Conservation (phyloP, 805 yeast genomes). For the Ogataea ramenticola region DNA sequence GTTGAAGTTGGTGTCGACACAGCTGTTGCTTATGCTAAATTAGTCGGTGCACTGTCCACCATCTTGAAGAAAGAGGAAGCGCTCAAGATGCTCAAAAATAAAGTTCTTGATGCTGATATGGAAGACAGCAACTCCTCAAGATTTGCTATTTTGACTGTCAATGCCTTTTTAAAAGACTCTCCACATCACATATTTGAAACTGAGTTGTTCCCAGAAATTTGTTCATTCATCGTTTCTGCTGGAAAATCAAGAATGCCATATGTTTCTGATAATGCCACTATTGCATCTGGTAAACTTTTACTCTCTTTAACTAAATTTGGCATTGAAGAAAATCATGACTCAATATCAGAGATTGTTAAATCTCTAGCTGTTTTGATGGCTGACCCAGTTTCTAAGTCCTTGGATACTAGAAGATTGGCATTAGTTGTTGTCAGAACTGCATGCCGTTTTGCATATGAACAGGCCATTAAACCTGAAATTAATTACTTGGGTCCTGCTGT, state of each 20-base stretch:
- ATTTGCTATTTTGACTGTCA: slow-evolving; percentile 65
- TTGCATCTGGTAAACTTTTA: slow-evolving; percentile 77
- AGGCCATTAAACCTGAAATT: slow-evolving; percentile 43
- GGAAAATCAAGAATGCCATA: slow-evolving; percentile 36
- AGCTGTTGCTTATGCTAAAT: slow-evolving; percentile 69
- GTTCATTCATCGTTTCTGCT: slow-evolving; percentile 39
- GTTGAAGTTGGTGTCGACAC: slow-evolving; percentile 39
- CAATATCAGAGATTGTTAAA: slow-evolving; percentile 34
- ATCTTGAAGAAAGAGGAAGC: slow-evolving; percentile 63
- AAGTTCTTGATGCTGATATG: slow-evolving; percentile 43
- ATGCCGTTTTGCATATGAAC: slow-evolving; percentile 51
- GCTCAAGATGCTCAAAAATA: slow-evolving; percentile 44
- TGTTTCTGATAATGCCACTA: slow-evolving; percentile 66
- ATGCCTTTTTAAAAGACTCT: slow-evolving; percentile 73
- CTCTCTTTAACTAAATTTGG: slow-evolving; percentile 39
- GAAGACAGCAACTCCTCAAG: slow-evolving; percentile 36
- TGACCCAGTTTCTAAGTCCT: slow-evolving; percentile 53
- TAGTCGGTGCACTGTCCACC: slow-evolving; percentile 70
- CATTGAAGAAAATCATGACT: slow-evolving; percentile 24
- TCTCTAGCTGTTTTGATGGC: slow-evolving; percentile 43
- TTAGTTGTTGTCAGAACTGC: slow-evolving; percentile 71
- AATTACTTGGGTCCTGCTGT: slow-evolving; percentile 62
- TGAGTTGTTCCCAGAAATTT: slow-evolving; percentile 43
- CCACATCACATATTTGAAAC: slow-evolving; percentile 54
- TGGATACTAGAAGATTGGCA: slow-evolving; percentile 74